Conservation (phyloP, 179 eudicot genomes). For the Amaranthus tricolor region DNA sequence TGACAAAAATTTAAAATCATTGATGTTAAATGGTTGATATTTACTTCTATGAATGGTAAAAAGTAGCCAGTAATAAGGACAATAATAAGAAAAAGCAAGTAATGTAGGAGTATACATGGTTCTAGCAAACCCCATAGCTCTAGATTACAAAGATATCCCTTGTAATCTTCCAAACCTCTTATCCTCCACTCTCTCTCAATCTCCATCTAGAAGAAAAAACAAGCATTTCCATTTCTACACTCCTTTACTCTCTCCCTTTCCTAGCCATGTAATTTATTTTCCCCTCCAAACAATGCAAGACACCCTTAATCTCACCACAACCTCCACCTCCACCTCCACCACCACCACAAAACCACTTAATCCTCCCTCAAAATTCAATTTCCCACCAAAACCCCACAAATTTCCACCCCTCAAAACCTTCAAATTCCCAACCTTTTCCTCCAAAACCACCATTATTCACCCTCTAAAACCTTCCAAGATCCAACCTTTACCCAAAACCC, state of each 20-base stretch:
- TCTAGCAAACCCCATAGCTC: too few species aligned
- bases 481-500: background rate
- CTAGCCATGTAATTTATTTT: conserved; percentile 6
- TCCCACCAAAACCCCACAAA: conserved; percentile 19
- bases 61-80: too few species aligned
- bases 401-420: conserved; percentile 21
- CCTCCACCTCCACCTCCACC: conserved; percentile 22
- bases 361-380: conserved; percentile 20
- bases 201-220: conserved; percentile 5
- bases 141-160: too few species aligned
- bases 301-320: conserved; percentile 42
- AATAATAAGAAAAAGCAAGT: too few species aligned
- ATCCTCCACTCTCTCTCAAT: background rate
- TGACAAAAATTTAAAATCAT: too few species aligned
- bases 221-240: background rate
- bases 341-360: conserved; percentile 18
- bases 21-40: too few species aligned
- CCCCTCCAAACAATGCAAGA: conserved; percentile 38
- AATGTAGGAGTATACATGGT: too few species aligned
- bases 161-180: background rate
- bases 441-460: conserved; percentile 41
- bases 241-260: background rate
- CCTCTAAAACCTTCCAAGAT: conserved; percentile 31
- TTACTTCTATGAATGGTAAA: too few species aligned
- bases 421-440: conserved; percentile 33